Conservation (phyloP, 257 asterid species). For the Gentiana straminea region DNA sequence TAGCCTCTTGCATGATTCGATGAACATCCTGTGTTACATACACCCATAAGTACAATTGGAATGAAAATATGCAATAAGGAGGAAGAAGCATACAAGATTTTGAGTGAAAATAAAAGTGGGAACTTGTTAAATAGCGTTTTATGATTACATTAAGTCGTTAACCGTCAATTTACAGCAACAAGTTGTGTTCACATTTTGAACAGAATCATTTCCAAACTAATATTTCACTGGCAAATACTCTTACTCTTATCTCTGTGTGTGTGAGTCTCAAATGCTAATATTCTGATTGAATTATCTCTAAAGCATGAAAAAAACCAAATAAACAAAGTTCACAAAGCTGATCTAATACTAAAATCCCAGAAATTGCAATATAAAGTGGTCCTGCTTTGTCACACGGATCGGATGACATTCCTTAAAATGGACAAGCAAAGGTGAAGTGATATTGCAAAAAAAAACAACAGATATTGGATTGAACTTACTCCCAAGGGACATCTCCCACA, state of each 20-base stretch:
- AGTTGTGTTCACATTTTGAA: not conserved
- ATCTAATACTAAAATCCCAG: not conserved
- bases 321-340: no score
- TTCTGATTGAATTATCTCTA: no score
- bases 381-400: not conserved
- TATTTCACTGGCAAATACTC: no score
- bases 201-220: not conserved
- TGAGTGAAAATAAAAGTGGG: no score
- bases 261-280: no score
- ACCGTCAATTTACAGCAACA: not conserved
- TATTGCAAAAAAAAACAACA: not conserved
- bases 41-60: not conserved
- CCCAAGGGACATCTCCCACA: conserved; percentile 31
- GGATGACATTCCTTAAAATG: not conserved
- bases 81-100: no score
- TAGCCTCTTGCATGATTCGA: conserved; percentile 20
- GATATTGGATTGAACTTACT: conserved; percentile 13
- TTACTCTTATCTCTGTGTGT: no score
- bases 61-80: no score
- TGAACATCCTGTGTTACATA: conserved; percentile 10
- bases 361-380: no score
- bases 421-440: not conserved
- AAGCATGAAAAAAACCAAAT: no score
- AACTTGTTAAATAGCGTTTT: no score
- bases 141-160: no score